These are phyloP conservation scores for Dictyostelium intermedium DNA, from an alignment of 78 protist species.

Conservation along the genomic window DNA sequence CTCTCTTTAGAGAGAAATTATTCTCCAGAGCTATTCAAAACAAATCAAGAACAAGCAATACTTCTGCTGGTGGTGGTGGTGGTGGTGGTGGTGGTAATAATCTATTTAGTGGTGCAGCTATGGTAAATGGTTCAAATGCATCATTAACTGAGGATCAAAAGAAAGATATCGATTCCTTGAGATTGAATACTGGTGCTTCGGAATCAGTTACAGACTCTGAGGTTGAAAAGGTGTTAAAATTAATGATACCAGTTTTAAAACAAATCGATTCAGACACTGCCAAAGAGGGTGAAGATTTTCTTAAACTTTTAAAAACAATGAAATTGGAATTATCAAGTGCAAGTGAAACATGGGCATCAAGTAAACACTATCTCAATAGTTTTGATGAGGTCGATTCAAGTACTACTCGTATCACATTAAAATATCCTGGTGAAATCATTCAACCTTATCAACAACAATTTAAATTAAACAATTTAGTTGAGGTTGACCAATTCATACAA, in stretches of 20 bases:
- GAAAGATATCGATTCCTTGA: neutral
- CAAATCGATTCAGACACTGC: neutral
- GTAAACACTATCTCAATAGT: constrained; percentile 27
- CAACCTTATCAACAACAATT: constrained; percentile 30
- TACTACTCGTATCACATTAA: neutral
- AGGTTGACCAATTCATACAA: constrained; percentile 51
- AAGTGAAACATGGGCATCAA: constrained; percentile 12
- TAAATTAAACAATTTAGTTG: neutral
- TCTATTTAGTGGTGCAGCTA: neutral
- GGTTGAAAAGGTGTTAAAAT: constrained; percentile 27
- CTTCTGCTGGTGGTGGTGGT: too few species aligned
- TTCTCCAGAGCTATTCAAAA: neutral
- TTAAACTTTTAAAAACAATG: constrained; percentile 18
- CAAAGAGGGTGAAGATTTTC: constrained; percentile 28
- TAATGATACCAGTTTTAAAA: neutral
- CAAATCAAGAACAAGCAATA: neutral
- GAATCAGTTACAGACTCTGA: constrained; percentile 36
- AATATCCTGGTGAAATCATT: constrained; percentile 57
- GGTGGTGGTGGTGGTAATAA: neutral
- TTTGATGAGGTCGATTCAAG: constrained; percentile 54
- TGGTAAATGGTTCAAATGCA: too few species aligned
- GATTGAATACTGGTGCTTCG: neutral
- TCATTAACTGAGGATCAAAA: neutral
- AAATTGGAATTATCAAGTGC: constrained; percentile 6
- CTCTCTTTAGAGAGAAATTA: constrained; percentile 13